A percentile compares a stretch with the other conserved stretches of the same genome.
Conservation (phyloP, 2,329 filamentous ascomycete genomes). For the Aspergillus tanneri region DNA sequence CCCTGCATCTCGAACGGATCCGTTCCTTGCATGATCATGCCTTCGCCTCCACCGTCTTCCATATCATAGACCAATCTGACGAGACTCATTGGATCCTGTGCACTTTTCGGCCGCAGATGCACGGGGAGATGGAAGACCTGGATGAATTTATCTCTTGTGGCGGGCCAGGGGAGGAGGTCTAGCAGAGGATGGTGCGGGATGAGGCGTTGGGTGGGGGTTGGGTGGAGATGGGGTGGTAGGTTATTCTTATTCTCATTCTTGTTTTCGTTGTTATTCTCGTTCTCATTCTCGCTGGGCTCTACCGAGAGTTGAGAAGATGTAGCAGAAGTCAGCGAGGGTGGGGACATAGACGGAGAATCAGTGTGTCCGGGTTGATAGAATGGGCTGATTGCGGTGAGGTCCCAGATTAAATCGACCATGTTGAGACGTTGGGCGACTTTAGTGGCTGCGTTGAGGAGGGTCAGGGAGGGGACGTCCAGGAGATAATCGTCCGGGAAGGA, state of each 20-base stretch:
- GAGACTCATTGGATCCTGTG: conserved; percentile 49
- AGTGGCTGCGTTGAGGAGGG: conserved; percentile 48
- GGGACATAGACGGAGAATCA: background rate
- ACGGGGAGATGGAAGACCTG: conserved; percentile 53
- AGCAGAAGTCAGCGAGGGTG: conserved; percentile 11
- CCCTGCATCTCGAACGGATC: conserved; percentile 51
- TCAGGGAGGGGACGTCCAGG: conserved; percentile 51
- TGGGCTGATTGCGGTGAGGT: conserved; percentile 48
- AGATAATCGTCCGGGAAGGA: conserved; percentile 50
- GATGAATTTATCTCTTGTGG: conserved; percentile 54
- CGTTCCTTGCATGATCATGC: conserved; percentile 50
- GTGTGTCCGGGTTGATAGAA: conserved; percentile 35
- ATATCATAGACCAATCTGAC: conserved; percentile 58
- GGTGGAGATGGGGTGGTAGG: conserved; percentile 51
- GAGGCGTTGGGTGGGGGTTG: conserved; percentile 51
- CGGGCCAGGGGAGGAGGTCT: conserved; percentile 60
- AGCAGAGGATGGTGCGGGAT: conserved; percentile 59
- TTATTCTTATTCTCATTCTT: conserved; percentile 23
- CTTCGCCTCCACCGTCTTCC: conserved; percentile 55
- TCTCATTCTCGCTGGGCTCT: too few relatives aligned
- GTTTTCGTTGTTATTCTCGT: conserved; percentile 12
- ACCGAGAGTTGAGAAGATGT: conserved; percentile 15
- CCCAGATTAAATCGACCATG: conserved; percentile 47
- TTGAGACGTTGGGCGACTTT: conserved; percentile 52
- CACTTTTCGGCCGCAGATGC: conserved; percentile 48